phyloP scores from a whole-genome alignment of 768 basidiomycete genomes.

The Podaxis rugospora region DNA sequence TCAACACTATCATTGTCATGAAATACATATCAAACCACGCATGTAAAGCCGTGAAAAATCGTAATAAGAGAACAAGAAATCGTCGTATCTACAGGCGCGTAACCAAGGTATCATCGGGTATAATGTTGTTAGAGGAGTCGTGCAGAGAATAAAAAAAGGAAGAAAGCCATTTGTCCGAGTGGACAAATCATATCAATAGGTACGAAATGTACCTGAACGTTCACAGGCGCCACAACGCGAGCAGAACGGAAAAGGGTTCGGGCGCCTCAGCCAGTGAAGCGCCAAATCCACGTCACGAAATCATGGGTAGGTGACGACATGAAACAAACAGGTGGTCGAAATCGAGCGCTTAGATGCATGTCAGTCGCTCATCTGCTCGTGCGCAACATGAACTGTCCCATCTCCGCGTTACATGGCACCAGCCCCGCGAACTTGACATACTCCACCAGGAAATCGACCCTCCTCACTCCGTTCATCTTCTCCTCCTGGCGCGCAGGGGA shows the following conservation, averaged over 20 bases:
- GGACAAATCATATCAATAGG: not conserved
- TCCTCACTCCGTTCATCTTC: constrained; percentile 4
- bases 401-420: not conserved
- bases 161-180: not conserved
- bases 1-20: no score
- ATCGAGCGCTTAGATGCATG: not conserved
- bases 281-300: not conserved
- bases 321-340: not conserved
- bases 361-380: not conserved
- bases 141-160: not conserved
- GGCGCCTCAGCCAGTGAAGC: not conserved
- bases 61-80: not conserved
- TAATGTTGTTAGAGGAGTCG: not conserved
- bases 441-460: constrained; percentile 5
- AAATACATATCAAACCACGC: no score
- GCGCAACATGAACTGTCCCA: constrained; percentile 4
- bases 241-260: not conserved
- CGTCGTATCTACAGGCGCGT: not conserved
- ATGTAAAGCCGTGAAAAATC: not conserved
- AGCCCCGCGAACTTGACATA: constrained; percentile 8
- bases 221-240: not conserved
- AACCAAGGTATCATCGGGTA: not conserved
- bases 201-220: not conserved
- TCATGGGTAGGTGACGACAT: not conserved
- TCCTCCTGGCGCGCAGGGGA: constrained; percentile 1